Evolutionary conservation across 768 basidiomycete species (phyloP).

Genomic region (Macrolepiota fuliginosa): DNA sequence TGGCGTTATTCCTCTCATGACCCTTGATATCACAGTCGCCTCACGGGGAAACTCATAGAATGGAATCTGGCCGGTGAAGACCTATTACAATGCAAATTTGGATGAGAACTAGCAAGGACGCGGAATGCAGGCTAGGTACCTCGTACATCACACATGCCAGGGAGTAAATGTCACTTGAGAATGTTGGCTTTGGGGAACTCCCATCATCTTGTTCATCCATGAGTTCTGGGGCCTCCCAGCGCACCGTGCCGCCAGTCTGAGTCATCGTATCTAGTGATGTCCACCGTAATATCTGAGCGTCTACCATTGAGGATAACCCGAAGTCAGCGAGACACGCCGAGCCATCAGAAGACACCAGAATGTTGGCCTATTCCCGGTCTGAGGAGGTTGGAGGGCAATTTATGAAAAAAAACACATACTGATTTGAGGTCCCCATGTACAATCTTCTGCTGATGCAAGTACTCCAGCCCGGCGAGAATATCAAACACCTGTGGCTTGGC

Average conservation of each 20-base stretch:
- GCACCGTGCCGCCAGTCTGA: not conserved
- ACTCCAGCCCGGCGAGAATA: constrained; percentile 15
- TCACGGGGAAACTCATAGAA: constrained; percentile 19
- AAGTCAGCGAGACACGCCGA: constrained; percentile 5
- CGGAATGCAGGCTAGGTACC: constrained; percentile 2
- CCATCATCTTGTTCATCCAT: constrained; percentile 7
- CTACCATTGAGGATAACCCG: constrained; percentile 1
- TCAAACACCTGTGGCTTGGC: constrained; percentile 3
- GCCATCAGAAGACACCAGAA: not conserved
- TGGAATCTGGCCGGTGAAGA: constrained; percentile 20
- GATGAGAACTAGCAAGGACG: not conserved
- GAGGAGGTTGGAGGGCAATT: not conserved
- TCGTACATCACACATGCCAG: constrained; percentile 19
- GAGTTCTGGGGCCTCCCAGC: constrained; percentile 3
- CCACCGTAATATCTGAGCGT: not conserved
- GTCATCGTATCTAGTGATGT: constrained; percentile 4
- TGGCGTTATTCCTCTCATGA: constrained; percentile 17
- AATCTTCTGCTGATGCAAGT: constrained; percentile 15
- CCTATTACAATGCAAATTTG: constrained; percentile 10
- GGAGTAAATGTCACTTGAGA: constrained; percentile 18
- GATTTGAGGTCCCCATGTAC: constrained; percentile 22
- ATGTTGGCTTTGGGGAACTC: not conserved
- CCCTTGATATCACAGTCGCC: constrained; percentile 16
- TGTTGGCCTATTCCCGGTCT: not conserved
- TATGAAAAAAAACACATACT: constrained; percentile 2